A percentile compares a stretch with the other conserved stretches of the same genome.
phyloP scores from a whole-genome alignment of 2,329 filamentous ascomycete genomes.

The Talaromyces islandicus region DNA sequence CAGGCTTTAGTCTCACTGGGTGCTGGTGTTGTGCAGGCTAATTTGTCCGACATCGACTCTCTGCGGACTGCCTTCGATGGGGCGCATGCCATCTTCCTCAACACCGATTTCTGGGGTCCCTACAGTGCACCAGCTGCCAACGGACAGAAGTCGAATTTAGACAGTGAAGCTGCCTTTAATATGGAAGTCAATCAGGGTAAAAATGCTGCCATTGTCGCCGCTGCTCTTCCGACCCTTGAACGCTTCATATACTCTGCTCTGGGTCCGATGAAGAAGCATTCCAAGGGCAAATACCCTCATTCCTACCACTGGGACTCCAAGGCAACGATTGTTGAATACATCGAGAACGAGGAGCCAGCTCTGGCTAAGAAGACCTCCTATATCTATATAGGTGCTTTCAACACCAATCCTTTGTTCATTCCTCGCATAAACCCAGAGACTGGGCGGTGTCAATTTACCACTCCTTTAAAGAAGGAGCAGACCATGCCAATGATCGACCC shows the following conservation, averaged over 20 bases:
- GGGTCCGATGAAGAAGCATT: constrained; percentile 44
- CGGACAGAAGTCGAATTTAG: background rate
- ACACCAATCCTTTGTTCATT: constrained; percentile 1
- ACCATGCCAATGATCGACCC: constrained; percentile 4
- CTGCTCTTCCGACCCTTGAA: constrained; percentile 37
- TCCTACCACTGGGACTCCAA: constrained; percentile 48
- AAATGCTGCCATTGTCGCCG: constrained; percentile 52
- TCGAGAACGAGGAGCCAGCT: background rate
- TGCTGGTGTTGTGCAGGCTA: constrained; percentile 22
- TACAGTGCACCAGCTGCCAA: constrained; percentile 16
- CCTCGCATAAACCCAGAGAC: background rate
- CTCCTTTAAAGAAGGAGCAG: background rate
- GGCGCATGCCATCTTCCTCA: constrained; percentile 49
- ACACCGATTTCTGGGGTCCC: constrained; percentile 46
- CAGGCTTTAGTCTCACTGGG: constrained; percentile 18
- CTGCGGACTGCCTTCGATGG: constrained; percentile 29
- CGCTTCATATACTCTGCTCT: constrained; percentile 48
- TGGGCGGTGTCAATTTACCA: background rate
- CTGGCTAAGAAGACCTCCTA: constrained; percentile 6
- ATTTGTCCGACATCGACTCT: constrained; percentile 22
- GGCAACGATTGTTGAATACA: constrained; percentile 33
- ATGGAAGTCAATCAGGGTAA: constrained; percentile 48
- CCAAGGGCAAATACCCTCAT: constrained; percentile 40
- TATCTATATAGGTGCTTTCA: constrained; percentile 5
- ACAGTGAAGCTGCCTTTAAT: constrained; percentile 32